Evolutionary conservation across 108 stramenopile genomes (phyloP).

Genomic region (Fragilariopsis cylindrus): DNA sequence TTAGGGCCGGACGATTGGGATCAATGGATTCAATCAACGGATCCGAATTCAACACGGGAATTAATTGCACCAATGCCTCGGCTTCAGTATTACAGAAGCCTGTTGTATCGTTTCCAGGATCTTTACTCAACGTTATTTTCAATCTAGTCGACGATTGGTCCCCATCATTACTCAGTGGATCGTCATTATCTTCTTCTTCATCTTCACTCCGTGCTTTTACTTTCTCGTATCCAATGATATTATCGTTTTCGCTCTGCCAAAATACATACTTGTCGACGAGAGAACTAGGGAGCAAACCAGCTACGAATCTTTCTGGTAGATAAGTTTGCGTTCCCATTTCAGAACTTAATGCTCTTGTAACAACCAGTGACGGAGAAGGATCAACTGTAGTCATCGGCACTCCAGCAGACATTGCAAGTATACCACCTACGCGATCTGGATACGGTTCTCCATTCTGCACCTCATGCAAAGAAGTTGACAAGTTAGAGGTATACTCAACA

Average conservation of each 20-base stretch:
- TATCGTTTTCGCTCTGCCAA: slow-evolving; percentile 96
- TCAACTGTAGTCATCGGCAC: slow-evolving; percentile 84
- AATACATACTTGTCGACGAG: slow-evolving; percentile 94
- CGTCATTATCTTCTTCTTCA: slow-evolving; percentile 51
- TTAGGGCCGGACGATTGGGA: slow-evolving; percentile 64
- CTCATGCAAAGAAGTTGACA: slow-evolving; percentile 87
- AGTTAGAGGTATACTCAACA: slow-evolving; percentile 91
- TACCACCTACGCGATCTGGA: slow-evolving; percentile 84
- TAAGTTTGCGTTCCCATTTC: slow-evolving; percentile 85
- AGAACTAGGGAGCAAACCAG: slow-evolving; percentile 90
- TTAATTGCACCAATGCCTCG: slow-evolving; percentile 78
- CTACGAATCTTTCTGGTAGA: slow-evolving; percentile 86
- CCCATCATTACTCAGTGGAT: slow-evolving; percentile 39
- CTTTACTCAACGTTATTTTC: slow-evolving; percentile 73
- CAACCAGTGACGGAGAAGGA: slow-evolving; percentile 80
- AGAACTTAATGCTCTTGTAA: slow-evolving; percentile 82
- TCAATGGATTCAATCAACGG: slow-evolving; percentile 53
- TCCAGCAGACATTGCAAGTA: slow-evolving; percentile 84
- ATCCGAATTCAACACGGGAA: slow-evolving; percentile 56
- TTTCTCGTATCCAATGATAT: slow-evolving; percentile 88
- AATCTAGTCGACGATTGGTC: slow-evolving; percentile 67
- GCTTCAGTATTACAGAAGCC: slow-evolving; percentile 90
- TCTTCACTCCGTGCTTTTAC: slow-evolving; percentile 37
- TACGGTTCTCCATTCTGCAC: slow-evolving; percentile 88
- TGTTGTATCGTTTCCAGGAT: slow-evolving; percentile 69